These are phyloP conservation scores for Coprinellus aureogranulatus DNA, from an alignment of 768 basidiomycete species.

Conservation along the genomic window DNA sequence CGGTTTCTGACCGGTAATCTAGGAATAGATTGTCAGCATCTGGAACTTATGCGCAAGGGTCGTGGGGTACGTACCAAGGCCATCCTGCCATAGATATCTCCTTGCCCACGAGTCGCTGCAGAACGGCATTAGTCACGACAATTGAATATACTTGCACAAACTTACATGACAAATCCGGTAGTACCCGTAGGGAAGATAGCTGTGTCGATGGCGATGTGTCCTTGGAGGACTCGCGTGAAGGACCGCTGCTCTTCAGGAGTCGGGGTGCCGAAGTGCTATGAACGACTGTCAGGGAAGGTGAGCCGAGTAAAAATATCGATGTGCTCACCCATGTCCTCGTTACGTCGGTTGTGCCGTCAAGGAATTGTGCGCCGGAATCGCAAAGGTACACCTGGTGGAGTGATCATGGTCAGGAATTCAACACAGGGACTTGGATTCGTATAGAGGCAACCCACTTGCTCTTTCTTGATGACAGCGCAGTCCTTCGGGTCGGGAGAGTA, in stretches of 20 bases:
- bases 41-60: neutral
- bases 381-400: constrained; percentile 53
- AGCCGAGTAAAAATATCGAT: neutral
- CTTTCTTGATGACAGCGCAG: constrained; percentile 71
- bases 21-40: neutral
- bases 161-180: constrained; percentile 51
- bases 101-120: constrained; percentile 86
- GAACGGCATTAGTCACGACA: neutral
- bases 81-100: constrained; percentile 79
- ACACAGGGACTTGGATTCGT: no score
- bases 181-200: constrained; percentile 81
- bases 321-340: constrained; percentile 78
- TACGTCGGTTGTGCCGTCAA: constrained; percentile 94
- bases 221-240: constrained; percentile 89
- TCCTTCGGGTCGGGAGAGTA: constrained; percentile 77
- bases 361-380: constrained; percentile 88
- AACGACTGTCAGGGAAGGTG: neutral
- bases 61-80: constrained; percentile 55
- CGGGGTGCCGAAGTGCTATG: constrained; percentile 84
- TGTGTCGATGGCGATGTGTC: constrained; percentile 86
- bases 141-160: no score
- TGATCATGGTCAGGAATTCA: no score
- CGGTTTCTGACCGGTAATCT: neutral
- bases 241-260: constrained; percentile 79
- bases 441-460: constrained; percentile 49